These are phyloP conservation scores for Incumbomyces delicatus DNA, from an alignment of 2,329 filamentous ascomycete species.

Conservation along the genomic window DNA sequence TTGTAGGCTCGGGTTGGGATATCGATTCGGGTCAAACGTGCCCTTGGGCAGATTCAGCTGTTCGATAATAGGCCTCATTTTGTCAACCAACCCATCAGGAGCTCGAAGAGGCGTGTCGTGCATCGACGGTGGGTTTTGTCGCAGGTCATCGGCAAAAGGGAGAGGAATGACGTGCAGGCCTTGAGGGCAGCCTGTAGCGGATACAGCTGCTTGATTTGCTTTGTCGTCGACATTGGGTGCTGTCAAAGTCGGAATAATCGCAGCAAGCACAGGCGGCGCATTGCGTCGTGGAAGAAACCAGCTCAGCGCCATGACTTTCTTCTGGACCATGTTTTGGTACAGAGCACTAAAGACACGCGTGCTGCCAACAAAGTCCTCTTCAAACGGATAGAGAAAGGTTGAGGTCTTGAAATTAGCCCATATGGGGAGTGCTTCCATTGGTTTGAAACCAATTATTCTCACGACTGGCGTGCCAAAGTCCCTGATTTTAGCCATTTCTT, in stretches of 20 bases:
- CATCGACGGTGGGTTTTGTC: slow-evolving; percentile 57
- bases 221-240: slow-evolving; percentile 11
- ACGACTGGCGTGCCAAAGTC: slow-evolving; percentile 75
- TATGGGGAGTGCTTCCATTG: slow-evolving; percentile 59
- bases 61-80: slow-evolving; percentile 70
- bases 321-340: slow-evolving; percentile 72
- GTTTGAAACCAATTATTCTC: slow-evolving; percentile 89
- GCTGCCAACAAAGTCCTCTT: slow-evolving; percentile 81
- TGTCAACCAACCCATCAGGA: slow-evolving; percentile 63
- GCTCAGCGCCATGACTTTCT: slow-evolving; percentile 71
- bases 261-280: slow-evolving; percentile 67
- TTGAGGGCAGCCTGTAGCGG: slow-evolving; percentile 19
- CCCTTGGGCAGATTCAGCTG: slow-evolving; percentile 82
- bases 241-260: slow-evolving; percentile 54
- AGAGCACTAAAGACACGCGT: slow-evolving; percentile 86
- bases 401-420: slow-evolving; percentile 84
- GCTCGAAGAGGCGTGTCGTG: slow-evolving; percentile 40
- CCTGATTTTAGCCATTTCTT: slow-evolving; percentile 69
- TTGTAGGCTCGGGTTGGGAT: slow-evolving; percentile 85
- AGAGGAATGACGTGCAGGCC: slow-evolving; percentile 55
- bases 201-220: slow-evolving; percentile 15
- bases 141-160: slow-evolving; percentile 81
- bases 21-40: slow-evolving; percentile 72
- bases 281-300: slow-evolving; percentile 85
- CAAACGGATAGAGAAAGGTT: slow-evolving; percentile 87